Base-by-base conservation (phyloP, 352 stramenopile genomes). In the Globisporangium solare region DNA sequence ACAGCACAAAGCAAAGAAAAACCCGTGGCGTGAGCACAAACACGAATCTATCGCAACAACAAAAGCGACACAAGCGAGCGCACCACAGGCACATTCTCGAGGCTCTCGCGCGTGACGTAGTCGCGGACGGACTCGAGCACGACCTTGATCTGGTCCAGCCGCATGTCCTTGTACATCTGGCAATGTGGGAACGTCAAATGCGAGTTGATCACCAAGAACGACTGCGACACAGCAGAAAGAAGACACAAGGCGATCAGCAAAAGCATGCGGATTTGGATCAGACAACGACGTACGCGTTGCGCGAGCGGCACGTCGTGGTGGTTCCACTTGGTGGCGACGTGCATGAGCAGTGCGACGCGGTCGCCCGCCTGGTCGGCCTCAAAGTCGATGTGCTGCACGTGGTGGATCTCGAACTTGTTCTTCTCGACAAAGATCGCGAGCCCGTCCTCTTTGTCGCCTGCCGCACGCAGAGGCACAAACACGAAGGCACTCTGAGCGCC, bases 161-260 rank as follows among this genome's bases (percentile, higher is more conserved):
- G 73, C 60, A 89, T 81, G 57, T 85, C 76, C 42, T 83, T 79
- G 61, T 92, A 92, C 66, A 88, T 77, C 43, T 89, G 69, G 31
- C 67, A 83, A 63, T 94, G 84, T 14, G 84, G 84, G 63, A 94
- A 94, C 17, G 84, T 94, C 66, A 94, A 61, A 58, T 94, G 84
- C 50, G 84, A 86, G 58, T 94, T 94, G 45, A 94, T 71, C 43
- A 94, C 60, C 18, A 94, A 63, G 48, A 94, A 89, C 32, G 81
- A 92, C 70, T 83, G 58, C 39, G 40, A 18, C 3, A 53, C 35
- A 54, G 14, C n/a, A 20, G 37, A 52, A 32, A 8, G 13, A 32
- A 1, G 24, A 31, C 32, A 10, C 17, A 24, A 46, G 12, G 35
- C 37, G 22, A 47, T 22, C 24, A 42, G 6, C 40, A 31, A 11